A percentile compares a stretch with the other conserved stretches of the same genome.
Evolutionary conservation across 2,329 filamentous ascomycete genomes (phyloP).

Genomic region (Penicillium corylophilum): DNA sequence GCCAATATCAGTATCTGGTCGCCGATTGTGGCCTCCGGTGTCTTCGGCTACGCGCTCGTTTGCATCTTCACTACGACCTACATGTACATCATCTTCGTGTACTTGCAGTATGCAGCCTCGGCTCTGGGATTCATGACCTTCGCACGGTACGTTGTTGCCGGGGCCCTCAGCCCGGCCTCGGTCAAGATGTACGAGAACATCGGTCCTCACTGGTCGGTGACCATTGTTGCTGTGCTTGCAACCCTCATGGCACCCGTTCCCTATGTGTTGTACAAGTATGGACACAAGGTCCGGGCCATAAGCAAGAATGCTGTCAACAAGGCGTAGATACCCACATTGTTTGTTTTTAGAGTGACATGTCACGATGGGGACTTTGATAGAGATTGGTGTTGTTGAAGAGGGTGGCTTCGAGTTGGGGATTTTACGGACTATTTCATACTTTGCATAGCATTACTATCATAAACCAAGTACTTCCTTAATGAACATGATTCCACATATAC

Average conservation of each 20-base stretch:
- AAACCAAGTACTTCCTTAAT: no score
- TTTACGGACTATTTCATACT: no score
- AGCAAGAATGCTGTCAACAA: neutral
- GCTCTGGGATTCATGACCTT: slow-evolving; percentile 46
- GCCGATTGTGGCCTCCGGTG: slow-evolving; percentile 49
- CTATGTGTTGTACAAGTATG: slow-evolving; percentile 6
- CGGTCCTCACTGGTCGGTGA: slow-evolving; percentile 42
- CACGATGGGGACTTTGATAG: no score
- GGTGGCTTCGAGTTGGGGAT: no score
- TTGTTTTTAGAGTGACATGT: no score
- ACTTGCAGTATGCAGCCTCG: slow-evolving; percentile 51
- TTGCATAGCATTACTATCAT: no score
- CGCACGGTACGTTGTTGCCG: slow-evolving; percentile 39
- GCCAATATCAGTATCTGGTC: slow-evolving; percentile 46
- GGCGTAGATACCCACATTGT: neutral
- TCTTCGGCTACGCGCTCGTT: slow-evolving; percentile 53
- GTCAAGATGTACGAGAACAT: slow-evolving; percentile 41
- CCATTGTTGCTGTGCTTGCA: slow-evolving; percentile 32
- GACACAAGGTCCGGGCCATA: neutral
- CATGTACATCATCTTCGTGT: slow-evolving; percentile 58
- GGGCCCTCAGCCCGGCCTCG: slow-evolving; percentile 33
- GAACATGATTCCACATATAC: no score
- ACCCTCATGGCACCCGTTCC: slow-evolving; percentile 6
- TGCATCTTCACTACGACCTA: slow-evolving; percentile 52
- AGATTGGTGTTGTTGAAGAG: no score